phyloP scores from a whole-genome alignment of 805 yeast species.

The Pichia kluyveri region DNA sequence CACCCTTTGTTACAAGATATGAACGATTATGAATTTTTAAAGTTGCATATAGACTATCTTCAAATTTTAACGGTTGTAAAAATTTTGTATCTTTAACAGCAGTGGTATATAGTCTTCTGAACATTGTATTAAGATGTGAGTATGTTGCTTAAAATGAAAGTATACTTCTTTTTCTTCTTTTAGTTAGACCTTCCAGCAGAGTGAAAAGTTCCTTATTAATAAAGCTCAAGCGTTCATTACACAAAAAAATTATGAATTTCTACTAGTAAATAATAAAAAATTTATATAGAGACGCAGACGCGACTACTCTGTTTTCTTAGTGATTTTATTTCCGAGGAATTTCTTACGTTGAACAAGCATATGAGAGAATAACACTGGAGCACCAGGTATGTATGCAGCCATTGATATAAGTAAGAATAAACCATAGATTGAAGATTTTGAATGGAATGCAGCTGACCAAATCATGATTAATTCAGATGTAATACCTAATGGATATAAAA shows the following conservation, averaged over 20 bases:
- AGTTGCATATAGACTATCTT: slow-evolving; percentile 69
- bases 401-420: slow-evolving; percentile 48
- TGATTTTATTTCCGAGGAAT: background rate
- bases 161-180: too few relatives aligned
- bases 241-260: too few relatives aligned
- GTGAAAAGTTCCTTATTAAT: too few relatives aligned
- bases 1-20: slow-evolving; percentile 87
- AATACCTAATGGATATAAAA: slow-evolving; percentile 90
- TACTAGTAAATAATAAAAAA: too few relatives aligned
- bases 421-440: slow-evolving; percentile 38
- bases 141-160: background rate
- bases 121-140: background rate
- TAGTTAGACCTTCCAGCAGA: too few relatives aligned
- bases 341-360: slow-evolving; percentile 73
- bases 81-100: slow-evolving; percentile 3
- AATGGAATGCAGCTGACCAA: slow-evolving; percentile 46
- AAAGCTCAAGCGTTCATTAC: too few relatives aligned
- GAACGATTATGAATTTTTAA: slow-evolving; percentile 76
- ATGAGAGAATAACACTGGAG: slow-evolving; percentile 74
- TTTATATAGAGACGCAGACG: too few relatives aligned
- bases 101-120: slow-evolving; percentile 3
- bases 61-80: slow-evolving; percentile 53
- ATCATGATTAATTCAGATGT: slow-evolving; percentile 68
- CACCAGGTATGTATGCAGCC: slow-evolving; percentile 74
- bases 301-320: too few relatives aligned